Conservation (phyloP, 768 basidiomycete species). For the Suillus luteus region DNA sequence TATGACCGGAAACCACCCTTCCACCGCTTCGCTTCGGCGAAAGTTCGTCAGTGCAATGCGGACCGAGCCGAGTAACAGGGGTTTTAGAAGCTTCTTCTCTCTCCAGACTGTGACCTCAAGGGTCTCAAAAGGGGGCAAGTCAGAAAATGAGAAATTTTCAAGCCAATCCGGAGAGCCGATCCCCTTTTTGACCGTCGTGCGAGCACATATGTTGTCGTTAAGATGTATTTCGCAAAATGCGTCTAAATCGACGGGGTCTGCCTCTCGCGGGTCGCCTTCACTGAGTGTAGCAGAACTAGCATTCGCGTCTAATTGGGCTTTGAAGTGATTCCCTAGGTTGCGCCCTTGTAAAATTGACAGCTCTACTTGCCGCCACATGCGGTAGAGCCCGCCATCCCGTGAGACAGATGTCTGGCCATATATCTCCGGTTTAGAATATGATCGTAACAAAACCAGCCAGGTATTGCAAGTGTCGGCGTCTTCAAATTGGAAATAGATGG, state of each 20-base stretch:
- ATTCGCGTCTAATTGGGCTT: constrained; percentile 29
- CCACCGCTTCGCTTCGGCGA: constrained; percentile 68
- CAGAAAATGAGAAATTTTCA: constrained; percentile 71
- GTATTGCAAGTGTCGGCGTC: constrained; percentile 64
- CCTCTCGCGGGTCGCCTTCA: constrained; percentile 40
- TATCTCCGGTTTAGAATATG: constrained; percentile 79
- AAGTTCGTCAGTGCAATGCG: constrained; percentile 70
- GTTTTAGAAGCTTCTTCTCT: constrained; percentile 65
- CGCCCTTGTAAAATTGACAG: constrained; percentile 74
- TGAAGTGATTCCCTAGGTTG: constrained; percentile 57
- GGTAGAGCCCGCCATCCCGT: constrained; percentile 72
- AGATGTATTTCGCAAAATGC: constrained; percentile 79
- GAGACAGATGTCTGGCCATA: constrained; percentile 62
- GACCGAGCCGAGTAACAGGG: constrained; percentile 58
- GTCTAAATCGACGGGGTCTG: constrained; percentile 63
- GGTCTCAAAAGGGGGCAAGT: constrained; percentile 77
- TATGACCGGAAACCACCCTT: constrained; percentile 85
- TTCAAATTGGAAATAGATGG: constrained; percentile 73
- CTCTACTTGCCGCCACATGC: constrained; percentile 86
- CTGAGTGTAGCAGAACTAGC: constrained; percentile 30
- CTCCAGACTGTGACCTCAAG: constrained; percentile 69
- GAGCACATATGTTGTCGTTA: constrained; percentile 66
- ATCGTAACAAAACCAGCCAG: constrained; percentile 80
- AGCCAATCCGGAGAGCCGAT: constrained; percentile 78
- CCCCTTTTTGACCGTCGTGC: constrained; percentile 73